Base-by-base conservation (phyloP, 257 asterid species). In the Capsicum baccatum region DNA sequence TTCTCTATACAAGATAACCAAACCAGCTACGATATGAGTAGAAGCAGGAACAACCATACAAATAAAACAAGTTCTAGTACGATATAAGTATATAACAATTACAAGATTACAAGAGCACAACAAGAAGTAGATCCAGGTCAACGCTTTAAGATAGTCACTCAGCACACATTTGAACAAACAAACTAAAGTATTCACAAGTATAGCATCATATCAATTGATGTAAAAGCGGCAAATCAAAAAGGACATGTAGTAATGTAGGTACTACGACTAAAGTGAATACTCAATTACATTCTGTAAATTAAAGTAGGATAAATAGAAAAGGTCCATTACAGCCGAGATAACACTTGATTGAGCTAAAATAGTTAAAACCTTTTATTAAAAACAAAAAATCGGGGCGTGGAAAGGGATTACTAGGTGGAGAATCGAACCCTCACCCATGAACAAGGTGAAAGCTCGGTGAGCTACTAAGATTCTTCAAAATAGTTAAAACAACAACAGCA, bases 331-430 rank as follows among this genome's bases (percentile, higher is more conserved):
- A 76, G 0, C 14, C 12, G 47, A 48, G 39, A 48, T 47, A 73
- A 52, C 59, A 73, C 80, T 76, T 76, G 21, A 76, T 21, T 76
- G 48, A 76, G 21, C 81, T 76, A 76, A 21, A 76, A 52, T 76
- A 73, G 60, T 48, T 19, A 48, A 48, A 48, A 11, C 19, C 62
- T 52, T 48, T 42, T 3, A 3, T 42, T 42, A 6, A 42, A 42
- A 42, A 42, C 4, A 42, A 6, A 42, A 42, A 3, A 42, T 42
- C 4, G 33, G 33, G 33, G 33, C 2, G 33, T 3, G 47, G 47
- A 42, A 42, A 6, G 47, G 47, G 47, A 42, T 42, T 42, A 42
- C 47, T 1, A 42, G 47, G 47, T 42, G 47, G 47, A 6, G 47
- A 42, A 42, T 42, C 6, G 47, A 42, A 42, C 4, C 47, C 47